Evolutionary conservation across 2,329 filamentous ascomycete genomes (phyloP).

Genomic region (Pseudonectria buxi): DNA sequence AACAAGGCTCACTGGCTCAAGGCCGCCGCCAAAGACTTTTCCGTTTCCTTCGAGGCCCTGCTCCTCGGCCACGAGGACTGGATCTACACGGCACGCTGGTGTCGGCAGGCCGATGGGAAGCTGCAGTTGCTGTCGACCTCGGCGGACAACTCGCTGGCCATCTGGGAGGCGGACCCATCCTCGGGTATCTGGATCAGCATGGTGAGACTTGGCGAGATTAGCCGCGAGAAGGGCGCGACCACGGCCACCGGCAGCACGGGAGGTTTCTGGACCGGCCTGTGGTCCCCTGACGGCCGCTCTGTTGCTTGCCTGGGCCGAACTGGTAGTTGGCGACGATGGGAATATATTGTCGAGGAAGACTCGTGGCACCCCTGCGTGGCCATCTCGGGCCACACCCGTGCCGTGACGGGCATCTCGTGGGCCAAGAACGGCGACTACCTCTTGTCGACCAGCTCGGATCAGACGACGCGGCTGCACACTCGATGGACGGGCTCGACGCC

Average conservation of each 20-base stretch:
- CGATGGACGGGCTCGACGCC: constrained; percentile 55
- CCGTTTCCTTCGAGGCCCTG: constrained; percentile 86
- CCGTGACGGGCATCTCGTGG: constrained; percentile 81
- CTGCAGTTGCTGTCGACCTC: constrained; percentile 80
- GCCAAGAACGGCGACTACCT: constrained; percentile 75
- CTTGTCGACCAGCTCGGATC: constrained; percentile 82
- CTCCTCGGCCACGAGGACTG: constrained; percentile 95
- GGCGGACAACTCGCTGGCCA: constrained; percentile 87
- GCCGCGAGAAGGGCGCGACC: constrained; percentile 88
- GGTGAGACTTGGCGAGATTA: constrained; percentile 85
- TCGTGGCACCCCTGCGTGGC: constrained; percentile 72
- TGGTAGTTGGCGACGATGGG: constrained; percentile 89
- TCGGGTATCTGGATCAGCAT: constrained; percentile 90
- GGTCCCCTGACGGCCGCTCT: constrained; percentile 69
- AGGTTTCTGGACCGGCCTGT: constrained; percentile 93
- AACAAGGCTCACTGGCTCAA: constrained; percentile 83
- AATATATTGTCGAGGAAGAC: constrained; percentile 51
- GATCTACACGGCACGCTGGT: constrained; percentile 88
- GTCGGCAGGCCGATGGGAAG: constrained; percentile 41
- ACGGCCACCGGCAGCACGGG: constrained; percentile 94
- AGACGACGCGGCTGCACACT: constrained; percentile 84
- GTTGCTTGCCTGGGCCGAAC: constrained; percentile 83
- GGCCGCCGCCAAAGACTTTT: constrained; percentile 56
- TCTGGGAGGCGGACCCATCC: constrained; percentile 79
- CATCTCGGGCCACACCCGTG: constrained; percentile 74